Evolutionary conservation across 2,329 filamentous ascomycete genomes (phyloP), one percentile per base, ranked within the genome.

Genomic region (Alternaria burnsii): DNA sequence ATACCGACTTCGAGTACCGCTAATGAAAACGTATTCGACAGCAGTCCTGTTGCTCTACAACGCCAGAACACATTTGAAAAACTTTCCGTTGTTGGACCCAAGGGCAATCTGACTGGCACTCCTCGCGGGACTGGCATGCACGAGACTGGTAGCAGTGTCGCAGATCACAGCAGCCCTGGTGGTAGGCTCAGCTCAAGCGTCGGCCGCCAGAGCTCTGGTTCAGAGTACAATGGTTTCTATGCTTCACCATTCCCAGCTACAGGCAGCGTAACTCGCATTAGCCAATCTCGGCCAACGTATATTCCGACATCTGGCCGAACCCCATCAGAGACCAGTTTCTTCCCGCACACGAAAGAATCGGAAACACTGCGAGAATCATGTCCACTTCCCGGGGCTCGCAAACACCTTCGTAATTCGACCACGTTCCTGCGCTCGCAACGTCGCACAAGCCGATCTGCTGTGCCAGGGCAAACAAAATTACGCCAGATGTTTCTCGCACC

Each of bases 141-240:
- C 9, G 71, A 78, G 48, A 74, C 71, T 30, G 78, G 77, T 14
- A 81, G 79, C 57, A 81, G 78, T 58, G 54, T 77, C 16, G 77
- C 77, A 42, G 71, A 78, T 44, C 75, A 66, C 8, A 80, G 76
- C 58, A 78, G 76, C 34, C 74, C 74, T 11, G 75, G 72, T 40
- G 62, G 62, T 5, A 57, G 47, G 12, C 63, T 65, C 34, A 71
- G 58, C 56, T 73, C 69, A 26, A 71, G 64, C 41, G 61, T 65
- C 36, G 54, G 61, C 51, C 64, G 55, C 41, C 48, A 48, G 32
- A 69, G 59, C 51, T 48, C 55, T n/a, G 59, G 44, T 42, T 55
- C 62, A 18, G 59, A 61, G 4, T 64, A 67, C 22, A 52, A 58
- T 16, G 67, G 65, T 0, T 76, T 73, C 58, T 73, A 75, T 30